Conservation (phyloP, 2,329 filamentous ascomycete genomes). For the Colletotrichum tropicicola region DNA sequence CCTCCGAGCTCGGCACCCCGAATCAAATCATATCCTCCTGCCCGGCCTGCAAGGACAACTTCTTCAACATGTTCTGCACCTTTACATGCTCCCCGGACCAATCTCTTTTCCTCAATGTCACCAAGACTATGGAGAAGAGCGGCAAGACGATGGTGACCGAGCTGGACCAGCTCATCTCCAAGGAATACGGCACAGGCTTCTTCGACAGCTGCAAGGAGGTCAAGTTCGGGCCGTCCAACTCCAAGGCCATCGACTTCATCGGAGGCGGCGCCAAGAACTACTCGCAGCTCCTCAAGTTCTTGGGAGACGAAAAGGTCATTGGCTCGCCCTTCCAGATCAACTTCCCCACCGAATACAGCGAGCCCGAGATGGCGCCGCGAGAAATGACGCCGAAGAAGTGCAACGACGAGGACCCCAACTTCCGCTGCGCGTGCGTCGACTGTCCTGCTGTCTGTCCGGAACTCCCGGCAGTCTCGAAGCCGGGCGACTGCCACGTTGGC, state of each 20-base stretch:
- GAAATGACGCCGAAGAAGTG: slow-evolving; percentile 83
- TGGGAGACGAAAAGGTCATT: slow-evolving; percentile 89
- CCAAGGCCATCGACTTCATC: slow-evolving; percentile 94
- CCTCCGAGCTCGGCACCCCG: slow-evolving; percentile 85
- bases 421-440: slow-evolving; percentile 92
- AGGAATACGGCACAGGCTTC: slow-evolving; percentile 86
- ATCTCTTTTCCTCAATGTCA: slow-evolving; percentile 94
- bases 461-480: slow-evolving; percentile 77
- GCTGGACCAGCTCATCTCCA: slow-evolving; percentile 87
- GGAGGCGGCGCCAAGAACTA: slow-evolving; percentile 95
- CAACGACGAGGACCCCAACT: slow-evolving; percentile 87
- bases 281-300: slow-evolving; percentile 84
- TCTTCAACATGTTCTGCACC: slow-evolving; percentile 97
- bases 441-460: slow-evolving; percentile 87
- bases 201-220: slow-evolving; percentile 99
- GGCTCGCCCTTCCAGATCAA: slow-evolving; percentile 99
- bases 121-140: slow-evolving; percentile 71
- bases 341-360: slow-evolving; percentile 73
- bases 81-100: slow-evolving; percentile 99
- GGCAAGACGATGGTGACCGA: slow-evolving; percentile 75
- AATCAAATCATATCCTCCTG: slow-evolving; percentile 92
- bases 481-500: slow-evolving; percentile 82
- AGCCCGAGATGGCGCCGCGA: slow-evolving; percentile 76
- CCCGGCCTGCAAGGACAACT: slow-evolving; percentile 97
- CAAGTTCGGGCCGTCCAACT: slow-evolving; percentile 95